Evolutionary conservation across 768 basidiomycete genomes (phyloP).

Genomic region (Kwoniella dendrophila): DNA sequence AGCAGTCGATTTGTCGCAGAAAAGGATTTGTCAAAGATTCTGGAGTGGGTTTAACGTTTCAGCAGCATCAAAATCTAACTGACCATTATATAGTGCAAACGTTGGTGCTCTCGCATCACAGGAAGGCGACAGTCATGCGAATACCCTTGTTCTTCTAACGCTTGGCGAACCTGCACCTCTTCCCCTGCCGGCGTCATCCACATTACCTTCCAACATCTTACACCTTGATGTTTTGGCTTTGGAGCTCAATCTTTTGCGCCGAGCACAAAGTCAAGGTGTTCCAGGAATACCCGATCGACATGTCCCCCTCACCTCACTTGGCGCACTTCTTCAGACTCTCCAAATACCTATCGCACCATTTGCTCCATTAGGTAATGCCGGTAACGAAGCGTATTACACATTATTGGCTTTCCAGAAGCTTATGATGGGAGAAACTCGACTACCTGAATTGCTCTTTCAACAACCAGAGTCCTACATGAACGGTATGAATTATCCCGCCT

Average conservation of each 20-base stretch:
- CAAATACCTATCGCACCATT: conserved; percentile 48
- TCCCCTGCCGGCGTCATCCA: conserved; percentile 42
- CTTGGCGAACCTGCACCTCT: conserved; percentile 43
- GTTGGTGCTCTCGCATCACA: conserved; percentile 50
- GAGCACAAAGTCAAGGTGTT: conserved; percentile 38
- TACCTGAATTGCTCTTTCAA: conserved; percentile 39
- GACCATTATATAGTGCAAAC: conserved; percentile 42
- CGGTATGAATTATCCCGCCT: conserved; percentile 5
- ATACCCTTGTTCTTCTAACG: conserved; percentile 51
- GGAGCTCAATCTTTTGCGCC: conserved; percentile 47
- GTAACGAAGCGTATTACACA: conserved; percentile 55
- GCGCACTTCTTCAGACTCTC: conserved; percentile 41
- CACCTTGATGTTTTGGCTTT: conserved; percentile 51
- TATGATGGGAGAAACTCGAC: conserved; percentile 49
- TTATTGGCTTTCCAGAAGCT: conserved; percentile 53
- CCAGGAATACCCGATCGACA: conserved; percentile 41
- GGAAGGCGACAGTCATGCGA: conserved; percentile 46
- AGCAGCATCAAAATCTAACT: neutral
- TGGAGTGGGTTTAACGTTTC: conserved; percentile 41
- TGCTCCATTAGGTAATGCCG: conserved; percentile 52
- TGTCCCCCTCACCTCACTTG: conserved; percentile 39
- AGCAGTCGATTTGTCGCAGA: conserved; percentile 48
- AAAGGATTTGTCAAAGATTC: conserved; percentile 44
- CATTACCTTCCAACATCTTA: conserved; percentile 50
- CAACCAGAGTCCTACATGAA: conserved; percentile 23